These are phyloP conservation scores for Trypanosoma vivax DNA, from an alignment of 208 protist genomes.

Conservation along the genomic window DNA sequence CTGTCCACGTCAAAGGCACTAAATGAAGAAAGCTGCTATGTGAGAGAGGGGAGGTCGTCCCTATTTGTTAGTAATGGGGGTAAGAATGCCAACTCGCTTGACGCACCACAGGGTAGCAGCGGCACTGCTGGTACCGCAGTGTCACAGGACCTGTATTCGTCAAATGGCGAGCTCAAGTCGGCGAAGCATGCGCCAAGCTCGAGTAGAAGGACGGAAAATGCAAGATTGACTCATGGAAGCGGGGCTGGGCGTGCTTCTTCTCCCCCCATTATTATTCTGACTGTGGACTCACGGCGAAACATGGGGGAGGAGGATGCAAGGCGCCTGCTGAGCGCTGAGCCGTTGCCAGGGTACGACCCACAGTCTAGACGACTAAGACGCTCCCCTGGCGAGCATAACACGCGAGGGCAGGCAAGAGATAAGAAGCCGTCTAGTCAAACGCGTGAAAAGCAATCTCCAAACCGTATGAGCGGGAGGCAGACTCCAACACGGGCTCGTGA, in stretches of 20 bases:
- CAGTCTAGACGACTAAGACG: not conserved
- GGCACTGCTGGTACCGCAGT: not conserved
- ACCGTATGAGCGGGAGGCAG: too few relatives aligned
- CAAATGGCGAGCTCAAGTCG: not conserved
- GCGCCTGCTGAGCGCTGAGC: conserved; percentile 17
- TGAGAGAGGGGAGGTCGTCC: not conserved
- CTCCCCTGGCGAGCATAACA: too few relatives aligned
- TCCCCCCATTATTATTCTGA: conserved; percentile 23
- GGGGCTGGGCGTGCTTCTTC: conserved; percentile 9
- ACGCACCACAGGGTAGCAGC: not conserved
- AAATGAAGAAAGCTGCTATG: not conserved
- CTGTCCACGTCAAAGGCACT: not conserved
- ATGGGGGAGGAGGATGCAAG: conserved; percentile 21
- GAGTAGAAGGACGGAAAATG: not conserved
- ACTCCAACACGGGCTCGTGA: too few relatives aligned
- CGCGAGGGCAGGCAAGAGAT: too few relatives aligned
- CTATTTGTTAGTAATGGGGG: not conserved
- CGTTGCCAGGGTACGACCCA: conserved; percentile 1
- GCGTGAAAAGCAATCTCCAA: too few relatives aligned
- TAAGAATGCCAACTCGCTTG: not conserved
- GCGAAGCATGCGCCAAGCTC: not conserved
- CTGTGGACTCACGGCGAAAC: conserved; percentile 15
- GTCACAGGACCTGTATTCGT: not conserved
- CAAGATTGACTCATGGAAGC: not conserved
- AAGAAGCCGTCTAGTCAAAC: too few relatives aligned